Evolutionary conservation across 106 monocot genomes (phyloP), one percentile per base, ranked within the genome.

Genomic region (Iris macrosiphon): DNA sequence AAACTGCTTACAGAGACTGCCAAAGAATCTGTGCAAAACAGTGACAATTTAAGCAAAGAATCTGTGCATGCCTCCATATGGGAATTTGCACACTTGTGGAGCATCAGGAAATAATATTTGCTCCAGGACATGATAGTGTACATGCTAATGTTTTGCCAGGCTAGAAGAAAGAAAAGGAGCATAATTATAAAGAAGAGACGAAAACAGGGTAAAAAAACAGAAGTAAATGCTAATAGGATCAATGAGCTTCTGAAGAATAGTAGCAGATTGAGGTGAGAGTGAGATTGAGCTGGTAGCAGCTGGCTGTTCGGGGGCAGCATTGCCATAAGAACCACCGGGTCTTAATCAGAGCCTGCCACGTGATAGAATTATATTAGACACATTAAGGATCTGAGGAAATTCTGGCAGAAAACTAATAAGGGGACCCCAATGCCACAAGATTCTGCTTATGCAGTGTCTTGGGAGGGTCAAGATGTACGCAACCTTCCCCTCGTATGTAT

Each of bases 31-130:
- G n/a, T n/a, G n/a, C n/a, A n/a, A n/a, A n/a, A n/a, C n/a, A n/a
- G n/a, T n/a, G n/a, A n/a, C n/a, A n/a, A n/a, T n/a, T n/a, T n/a
- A n/a, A n/a, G 19, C 6, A 14, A 47, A 47, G 25, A 47, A 47
- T 23, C 2, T 47, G 23, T 47, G 24, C 46, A 47, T 24, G 50
- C 29, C 27, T 50, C 50, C 50, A 29, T 28, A 50, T 50, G 50
- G 14, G 29, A 50, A 50, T 50, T 50, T 50, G 26, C 50, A 50
- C 29, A 50, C 15, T 29, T 16, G n/a, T n/a, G 29, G 50, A 50
- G 50, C 50, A 50, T 6, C 34, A 4, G 10, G 10, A 35, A 35
- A 35, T 35, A 6, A 4, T 4, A 6, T 30, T 29, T 21, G 29
- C 50, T 30, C 50, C 1, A 50, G 16, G 29, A 50, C 50, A 28